These are phyloP conservation scores for Biscogniauxia sp. DNA, from an alignment of 2,329 filamentous ascomycete genomes.

Conservation along the genomic window DNA sequence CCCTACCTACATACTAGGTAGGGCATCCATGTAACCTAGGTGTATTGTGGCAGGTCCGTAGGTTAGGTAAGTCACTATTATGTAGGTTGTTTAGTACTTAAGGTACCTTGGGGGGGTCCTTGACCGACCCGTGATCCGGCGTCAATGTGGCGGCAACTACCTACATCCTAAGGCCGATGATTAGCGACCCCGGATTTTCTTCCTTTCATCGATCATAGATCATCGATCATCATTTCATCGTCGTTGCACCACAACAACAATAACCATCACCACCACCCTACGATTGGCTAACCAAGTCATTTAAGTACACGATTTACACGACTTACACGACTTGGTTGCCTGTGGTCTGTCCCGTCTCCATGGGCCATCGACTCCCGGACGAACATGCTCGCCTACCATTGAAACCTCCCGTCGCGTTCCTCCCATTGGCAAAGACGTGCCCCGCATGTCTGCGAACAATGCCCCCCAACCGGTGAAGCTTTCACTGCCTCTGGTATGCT, in stretches of 20 bases:
- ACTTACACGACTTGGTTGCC: neutral
- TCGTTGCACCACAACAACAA: neutral
- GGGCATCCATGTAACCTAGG: too few species aligned
- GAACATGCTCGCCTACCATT: conserved; percentile 26
- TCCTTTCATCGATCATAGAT: neutral
- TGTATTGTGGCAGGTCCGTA: too few species aligned
- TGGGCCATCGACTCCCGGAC: conserved; percentile 5
- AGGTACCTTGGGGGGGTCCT: too few species aligned
- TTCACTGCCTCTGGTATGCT: conserved; percentile 67
- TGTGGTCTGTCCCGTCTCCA: conserved; percentile 4
- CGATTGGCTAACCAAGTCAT: neutral
- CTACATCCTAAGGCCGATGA: conserved; percentile 26
- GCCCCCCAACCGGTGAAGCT: conserved; percentile 72
- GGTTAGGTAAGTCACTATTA: too few species aligned
- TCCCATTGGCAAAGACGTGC: conserved; percentile 24
- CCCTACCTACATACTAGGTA: too few species aligned
- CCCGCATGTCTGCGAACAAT: conserved; percentile 53
- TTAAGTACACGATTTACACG: neutral
- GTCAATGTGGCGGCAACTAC: conserved; percentile 24
- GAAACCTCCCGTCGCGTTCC: conserved; percentile 12
- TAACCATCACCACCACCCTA: too few species aligned
- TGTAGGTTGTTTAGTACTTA: too few species aligned
- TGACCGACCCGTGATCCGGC: conserved; percentile 29
- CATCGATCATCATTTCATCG: too few species aligned
- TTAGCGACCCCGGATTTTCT: conserved; percentile 21